Base-by-base conservation (phyloP, 202 grass and related monocot genomes). In the Zizania palustris region DNA sequence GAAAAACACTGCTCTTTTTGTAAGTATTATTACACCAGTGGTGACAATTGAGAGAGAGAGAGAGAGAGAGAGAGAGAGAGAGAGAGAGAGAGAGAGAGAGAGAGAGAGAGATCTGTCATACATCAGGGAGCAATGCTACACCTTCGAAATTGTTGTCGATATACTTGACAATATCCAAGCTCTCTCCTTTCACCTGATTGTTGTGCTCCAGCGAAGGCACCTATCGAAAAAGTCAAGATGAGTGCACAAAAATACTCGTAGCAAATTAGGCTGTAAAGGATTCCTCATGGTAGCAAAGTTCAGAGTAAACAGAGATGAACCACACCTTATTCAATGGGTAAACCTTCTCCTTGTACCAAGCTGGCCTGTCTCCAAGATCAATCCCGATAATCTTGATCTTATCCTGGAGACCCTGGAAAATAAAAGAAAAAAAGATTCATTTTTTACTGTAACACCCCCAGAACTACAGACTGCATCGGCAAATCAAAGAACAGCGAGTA, bases 171-270 rank as follows among this genome's bases (percentile, higher is more conserved):
- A 28, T 28, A 28, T 28, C 28, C 28, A 28, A 28, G 28, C 28
- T 28, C 28, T 28, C 28, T 28, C 28, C 28, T 28, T 28, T 28
- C 28, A 28, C 28, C 28, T 28, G 28, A 28, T 28, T 28, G 28
- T 28, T 28, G 61, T 97, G 84, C 78, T 93, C 94, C 50, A 97
- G 71, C 13, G 94, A 74, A 70, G 91, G 94, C 20, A 97, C 94
- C 94, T 93, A 39, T 53, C 7, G 0, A 50, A 21, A 40, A 43
- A 22, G 28, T 16, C 7, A 39, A 80, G 40, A 37, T 82, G 11
- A 15, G 3, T 65, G 61, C 45, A 43, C 20, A 62, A 28, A 28
- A 28, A 28, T 1, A 1, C 57, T 8, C 11, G 28, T 18, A 72
- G 48, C 20, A 58, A 81, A 14, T 53, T 43, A 45, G 6, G 4